Percentiles rank a stretch among this genome's conserved stretches.
These are phyloP conservation scores for Croton laevigatus DNA, from an alignment of 441 rosid species.

Conservation along the genomic window DNA sequence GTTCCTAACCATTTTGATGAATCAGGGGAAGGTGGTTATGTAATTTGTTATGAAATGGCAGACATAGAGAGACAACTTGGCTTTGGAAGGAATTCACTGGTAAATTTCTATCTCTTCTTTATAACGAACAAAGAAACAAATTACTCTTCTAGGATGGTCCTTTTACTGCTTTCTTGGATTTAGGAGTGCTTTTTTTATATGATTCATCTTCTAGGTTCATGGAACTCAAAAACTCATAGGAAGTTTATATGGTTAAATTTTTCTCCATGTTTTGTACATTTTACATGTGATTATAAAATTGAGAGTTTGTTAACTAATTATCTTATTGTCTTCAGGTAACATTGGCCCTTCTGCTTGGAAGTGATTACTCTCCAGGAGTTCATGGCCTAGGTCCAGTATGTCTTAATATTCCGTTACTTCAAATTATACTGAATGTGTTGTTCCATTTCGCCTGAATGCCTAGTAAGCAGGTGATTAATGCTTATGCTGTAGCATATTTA, in stretches of 20 bases:
- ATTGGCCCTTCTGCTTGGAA: constrained; percentile 81
- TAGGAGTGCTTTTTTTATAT: background rate
- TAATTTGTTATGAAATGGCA: constrained; percentile 86
- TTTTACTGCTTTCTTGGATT: background rate
- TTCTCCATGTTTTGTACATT: background rate
- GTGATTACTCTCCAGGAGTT: constrained; percentile 85
- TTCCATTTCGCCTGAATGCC: background rate
- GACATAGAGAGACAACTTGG: constrained; percentile 83
- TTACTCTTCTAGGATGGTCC: constrained; percentile 5
- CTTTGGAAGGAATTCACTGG: constrained; percentile 87
- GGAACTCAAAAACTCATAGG: background rate
- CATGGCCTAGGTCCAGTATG: constrained; percentile 81
- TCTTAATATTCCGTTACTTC: constrained; percentile 26
- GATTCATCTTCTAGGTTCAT: constrained; percentile 1
- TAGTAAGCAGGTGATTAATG: constrained; percentile 6
- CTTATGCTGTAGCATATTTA: constrained; percentile 4
- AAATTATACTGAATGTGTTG: constrained; percentile 5
- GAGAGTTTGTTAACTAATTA: constrained; percentile 12
- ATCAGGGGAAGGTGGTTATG: constrained; percentile 84
- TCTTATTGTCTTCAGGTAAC: constrained; percentile 53
- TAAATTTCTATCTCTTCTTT: constrained; percentile 32
- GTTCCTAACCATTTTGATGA: constrained; percentile 26
- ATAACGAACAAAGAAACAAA: constrained; percentile 17
- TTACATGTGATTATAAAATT: constrained; percentile 1
- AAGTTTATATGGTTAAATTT: constrained; percentile 1